Percentiles rank a stretch among this genome's conserved stretches.
phyloP scores from a whole-genome alignment of 2,329 filamentous ascomycete genomes.

The Thielaviopsis euricoi region DNA sequence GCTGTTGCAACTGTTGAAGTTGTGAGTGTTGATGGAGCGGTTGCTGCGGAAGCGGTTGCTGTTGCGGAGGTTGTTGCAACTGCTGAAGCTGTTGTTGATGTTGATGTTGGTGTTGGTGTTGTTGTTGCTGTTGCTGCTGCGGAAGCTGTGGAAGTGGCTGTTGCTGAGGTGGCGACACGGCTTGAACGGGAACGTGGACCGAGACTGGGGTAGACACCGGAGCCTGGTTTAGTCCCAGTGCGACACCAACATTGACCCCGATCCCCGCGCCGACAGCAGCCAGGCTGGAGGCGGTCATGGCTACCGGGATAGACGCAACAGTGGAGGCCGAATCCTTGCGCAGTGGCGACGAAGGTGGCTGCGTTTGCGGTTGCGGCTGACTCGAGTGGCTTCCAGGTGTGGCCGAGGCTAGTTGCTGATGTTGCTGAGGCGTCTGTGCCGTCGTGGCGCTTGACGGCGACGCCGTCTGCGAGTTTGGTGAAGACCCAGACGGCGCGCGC shows the following conservation, averaged over 20 bases:
- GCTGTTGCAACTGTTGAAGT: too few relatives aligned
- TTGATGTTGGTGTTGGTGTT: too few relatives aligned
- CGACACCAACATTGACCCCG: too few relatives aligned
- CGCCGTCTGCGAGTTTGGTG: constrained; percentile 8
- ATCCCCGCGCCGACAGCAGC: too few relatives aligned
- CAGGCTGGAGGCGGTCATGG: too few relatives aligned
- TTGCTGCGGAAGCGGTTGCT: too few relatives aligned
- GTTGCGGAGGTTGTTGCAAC: too few relatives aligned
- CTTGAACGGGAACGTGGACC: too few relatives aligned
- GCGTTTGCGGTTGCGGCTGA: neutral
- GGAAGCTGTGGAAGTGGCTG: neutral
- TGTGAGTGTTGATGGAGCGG: too few relatives aligned
- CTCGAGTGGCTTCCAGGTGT: constrained; percentile 8
- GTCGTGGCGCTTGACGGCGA: neutral
- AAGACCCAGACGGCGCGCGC: constrained; percentile 11
- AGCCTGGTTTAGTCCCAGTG: neutral
- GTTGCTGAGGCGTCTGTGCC: constrained; percentile 6
- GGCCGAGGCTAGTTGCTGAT: constrained; percentile 15
- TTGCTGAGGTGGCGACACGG: neutral
- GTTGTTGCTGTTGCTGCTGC: neutral
- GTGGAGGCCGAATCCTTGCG: neutral
- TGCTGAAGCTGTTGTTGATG: too few relatives aligned
- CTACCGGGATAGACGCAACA: too few relatives aligned
- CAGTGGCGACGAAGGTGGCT: neutral
- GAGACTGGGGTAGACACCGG: neutral